phyloP scores from a whole-genome alignment of 768 basidiomycete genomes.

The Termitomyces sp. region DNA sequence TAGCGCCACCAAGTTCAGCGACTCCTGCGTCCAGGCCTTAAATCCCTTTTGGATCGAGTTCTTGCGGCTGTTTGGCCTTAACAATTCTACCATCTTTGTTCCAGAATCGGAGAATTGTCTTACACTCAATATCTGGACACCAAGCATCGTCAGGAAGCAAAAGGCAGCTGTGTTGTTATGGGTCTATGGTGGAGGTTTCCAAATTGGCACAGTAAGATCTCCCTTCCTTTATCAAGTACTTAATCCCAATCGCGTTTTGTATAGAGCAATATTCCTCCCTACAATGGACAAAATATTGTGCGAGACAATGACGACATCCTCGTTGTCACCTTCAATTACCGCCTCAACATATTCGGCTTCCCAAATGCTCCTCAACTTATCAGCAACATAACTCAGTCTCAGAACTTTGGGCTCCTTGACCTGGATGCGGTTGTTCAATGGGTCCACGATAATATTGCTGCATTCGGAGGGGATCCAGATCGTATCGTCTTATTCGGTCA shows the following conservation, averaged over 20 bases:
- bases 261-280: constrained; percentile 31
- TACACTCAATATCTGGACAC: constrained; percentile 39
- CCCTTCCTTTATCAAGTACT: not conserved
- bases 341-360: constrained; percentile 38
- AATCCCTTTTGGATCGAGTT: constrained; percentile 23
- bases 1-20: constrained; percentile 29
- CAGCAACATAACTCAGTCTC: constrained; percentile 20
- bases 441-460: constrained; percentile 47
- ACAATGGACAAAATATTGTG: constrained; percentile 33
- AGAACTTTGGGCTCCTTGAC: constrained; percentile 41
- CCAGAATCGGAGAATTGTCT: constrained; percentile 36
- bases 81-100: constrained; percentile 23
- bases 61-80: constrained; percentile 23
- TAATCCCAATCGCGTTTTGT: not conserved
- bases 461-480: constrained; percentile 40
- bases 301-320: constrained; percentile 35
- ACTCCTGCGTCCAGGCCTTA: constrained; percentile 31
- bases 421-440: constrained; percentile 43
- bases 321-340: constrained; percentile 38
- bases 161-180: constrained; percentile 35
- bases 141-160: constrained; percentile 30
- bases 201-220: constrained; percentile 33
- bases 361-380: constrained; percentile 38
- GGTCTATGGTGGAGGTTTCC: constrained; percentile 40
- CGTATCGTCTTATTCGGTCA: constrained; percentile 38